Evolutionary conservation across 2,329 filamentous ascomycete genomes (phyloP).

Genomic region (Xylariaceae sp.): DNA sequence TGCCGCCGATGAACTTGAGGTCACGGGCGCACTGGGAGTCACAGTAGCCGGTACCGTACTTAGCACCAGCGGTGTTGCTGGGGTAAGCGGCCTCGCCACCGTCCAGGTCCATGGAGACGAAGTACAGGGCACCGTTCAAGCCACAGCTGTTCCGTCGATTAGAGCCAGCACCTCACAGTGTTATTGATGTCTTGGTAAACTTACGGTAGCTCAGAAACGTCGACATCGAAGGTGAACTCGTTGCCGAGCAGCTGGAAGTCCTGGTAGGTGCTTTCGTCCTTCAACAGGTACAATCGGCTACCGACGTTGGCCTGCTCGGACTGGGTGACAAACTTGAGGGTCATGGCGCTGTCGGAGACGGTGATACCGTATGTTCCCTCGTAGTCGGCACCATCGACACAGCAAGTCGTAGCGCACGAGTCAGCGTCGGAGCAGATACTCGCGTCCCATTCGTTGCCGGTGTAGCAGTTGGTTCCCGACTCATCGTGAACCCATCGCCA

Average conservation of each 20-base stretch:
- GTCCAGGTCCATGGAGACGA: conserved; percentile 49
- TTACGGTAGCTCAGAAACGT: conserved; percentile 48
- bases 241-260: conserved; percentile 52
- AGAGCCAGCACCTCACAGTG: background rate
- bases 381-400: conserved; percentile 42
- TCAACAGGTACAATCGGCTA: conserved; percentile 52
- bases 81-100: conserved; percentile 42
- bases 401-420: conserved; percentile 37
- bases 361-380: conserved; percentile 41
- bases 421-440: conserved; percentile 33
- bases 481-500: conserved; percentile 46
- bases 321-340: conserved; percentile 47
- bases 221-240: conserved; percentile 60
- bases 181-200: conserved; percentile 1
- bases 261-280: conserved; percentile 49
- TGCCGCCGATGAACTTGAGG: conserved; percentile 48
- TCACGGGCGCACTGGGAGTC: conserved; percentile 43
- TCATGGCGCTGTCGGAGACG: conserved; percentile 40
- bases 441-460: conserved; percentile 37
- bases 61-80: conserved; percentile 43
- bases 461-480: conserved; percentile 42
- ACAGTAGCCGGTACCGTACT: conserved; percentile 54
- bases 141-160: conserved; percentile 40
- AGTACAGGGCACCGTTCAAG: conserved; percentile 58
- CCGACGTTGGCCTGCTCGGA: conserved; percentile 35